phyloP scores from a whole-genome alignment of 768 basidiomycete species.

The Cantharellus cinnabarinus region DNA sequence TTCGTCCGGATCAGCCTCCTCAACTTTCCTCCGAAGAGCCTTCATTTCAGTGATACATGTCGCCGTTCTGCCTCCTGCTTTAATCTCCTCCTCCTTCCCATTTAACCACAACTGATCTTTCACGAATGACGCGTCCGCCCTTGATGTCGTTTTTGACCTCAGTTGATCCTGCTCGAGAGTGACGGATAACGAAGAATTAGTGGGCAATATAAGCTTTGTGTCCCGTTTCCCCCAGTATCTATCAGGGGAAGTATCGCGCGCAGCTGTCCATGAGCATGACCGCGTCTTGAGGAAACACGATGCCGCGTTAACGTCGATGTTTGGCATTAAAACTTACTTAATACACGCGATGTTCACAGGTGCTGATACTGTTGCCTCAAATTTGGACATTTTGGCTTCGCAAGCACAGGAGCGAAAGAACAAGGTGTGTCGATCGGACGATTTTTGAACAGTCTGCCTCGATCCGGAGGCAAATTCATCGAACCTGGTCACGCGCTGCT shows the following conservation, averaged over 20 bases:
- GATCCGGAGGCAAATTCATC: too few species aligned
- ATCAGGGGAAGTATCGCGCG: constrained; percentile 5
- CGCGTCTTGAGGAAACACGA: not conserved
- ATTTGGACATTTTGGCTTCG: constrained; percentile 16
- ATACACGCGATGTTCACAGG: constrained; percentile 98
- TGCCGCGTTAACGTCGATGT: not conserved
- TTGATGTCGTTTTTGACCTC: constrained; percentile 80
- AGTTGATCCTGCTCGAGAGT: constrained; percentile 94
- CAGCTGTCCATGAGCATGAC: not conserved
- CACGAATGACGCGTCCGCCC: constrained; percentile 53
- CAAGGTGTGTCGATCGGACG: too few species aligned
- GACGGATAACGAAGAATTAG: constrained; percentile 95
- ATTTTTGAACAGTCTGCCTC: too few species aligned
- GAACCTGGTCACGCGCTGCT: too few species aligned
- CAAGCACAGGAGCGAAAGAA: too few species aligned
- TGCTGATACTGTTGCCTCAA: constrained; percentile 76
- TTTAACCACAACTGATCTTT: constrained; percentile 86
- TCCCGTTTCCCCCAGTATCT: constrained; percentile 99
- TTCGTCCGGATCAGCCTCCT: constrained; percentile 41
- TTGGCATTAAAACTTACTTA: constrained; percentile 34
- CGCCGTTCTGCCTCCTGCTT: constrained; percentile 49
- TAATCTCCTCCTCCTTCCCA: constrained; percentile 79
- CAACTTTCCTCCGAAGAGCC: constrained; percentile 49
- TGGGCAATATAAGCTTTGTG: constrained; percentile 84
- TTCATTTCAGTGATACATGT: constrained; percentile 83